Evolutionary conservation across 768 basidiomycete species (phyloP), one percentile per base, ranked within the genome.

Genomic region (Hygrophoropsis aurantiaca): DNA sequence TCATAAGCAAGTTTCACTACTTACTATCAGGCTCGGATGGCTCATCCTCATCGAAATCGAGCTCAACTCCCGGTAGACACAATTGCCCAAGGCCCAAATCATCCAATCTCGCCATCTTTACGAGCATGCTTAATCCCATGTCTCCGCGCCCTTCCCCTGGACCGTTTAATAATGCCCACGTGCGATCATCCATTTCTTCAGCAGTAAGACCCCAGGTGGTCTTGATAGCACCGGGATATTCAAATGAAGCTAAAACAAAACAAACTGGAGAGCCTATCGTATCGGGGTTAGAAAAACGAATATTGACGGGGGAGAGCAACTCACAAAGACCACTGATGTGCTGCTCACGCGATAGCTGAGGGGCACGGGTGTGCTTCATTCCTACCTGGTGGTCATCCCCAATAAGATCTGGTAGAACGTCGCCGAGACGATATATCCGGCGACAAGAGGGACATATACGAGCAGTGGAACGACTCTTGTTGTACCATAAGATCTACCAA

Each of bases 371-470:
- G n/a, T 33, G 39, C 44, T 30, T 47, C 56, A 47, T 36, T 51
- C 43, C 30, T 23, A 19, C 25, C 53, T 5, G n/a, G n/a, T 50
- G 27, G 46, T 57, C 67, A 10, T 68, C 59, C 50, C 51, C 63
- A 15, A 72, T 49, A 19, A 76, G 75, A 20, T 81, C 75, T 3
- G 77, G 75, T 1, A 90, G 71, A 1, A 70, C 61, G 41, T 92
- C 89, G 1, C 87, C 87, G 0, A 90, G 65, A 5, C 69, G 72
- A 58, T 90, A 92, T 24, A 90, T 64, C 13, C 89, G 69, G 60
- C 82, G 79, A 58, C 90, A 92, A 1, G 86, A 78, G 2, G 90
- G 89, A 56, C 90, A 92, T 42, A 91, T 75, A 21, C 90, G 81
- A 44, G 82, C 78, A 9, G 72, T 76, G 5, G 74, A 64, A 2